Percentiles rank a stretch among this genome's conserved stretches.
phyloP scores from a whole-genome alignment of 768 basidiomycete genomes.

The Leccinum longicurvipes region DNA sequence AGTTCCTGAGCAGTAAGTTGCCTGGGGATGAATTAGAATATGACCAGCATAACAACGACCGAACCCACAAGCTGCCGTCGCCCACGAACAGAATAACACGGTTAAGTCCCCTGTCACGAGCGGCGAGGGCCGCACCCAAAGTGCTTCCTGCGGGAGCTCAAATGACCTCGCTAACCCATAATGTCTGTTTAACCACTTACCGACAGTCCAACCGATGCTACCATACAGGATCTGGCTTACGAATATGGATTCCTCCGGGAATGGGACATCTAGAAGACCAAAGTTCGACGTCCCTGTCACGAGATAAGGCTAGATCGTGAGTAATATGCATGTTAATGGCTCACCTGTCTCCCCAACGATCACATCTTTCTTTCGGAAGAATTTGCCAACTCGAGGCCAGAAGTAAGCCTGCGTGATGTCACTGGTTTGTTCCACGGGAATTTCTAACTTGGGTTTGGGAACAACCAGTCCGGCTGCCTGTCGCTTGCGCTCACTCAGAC shows the following conservation, averaged over 20 bases:
- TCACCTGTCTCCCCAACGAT: constrained; percentile 85
- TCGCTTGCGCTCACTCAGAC: constrained; percentile 41
- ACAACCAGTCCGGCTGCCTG: constrained; percentile 45
- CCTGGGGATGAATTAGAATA: constrained; percentile 33
- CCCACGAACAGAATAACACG: constrained; percentile 84
- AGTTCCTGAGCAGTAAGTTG: constrained; percentile 82
- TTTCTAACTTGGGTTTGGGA: constrained; percentile 35
- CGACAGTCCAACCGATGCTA: constrained; percentile 87
- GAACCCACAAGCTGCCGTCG: constrained; percentile 71
- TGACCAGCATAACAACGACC: not conserved
- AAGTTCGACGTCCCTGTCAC: constrained; percentile 70
- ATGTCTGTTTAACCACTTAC: constrained; percentile 33
- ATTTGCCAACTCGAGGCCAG: constrained; percentile 75
- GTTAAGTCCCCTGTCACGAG: constrained; percentile 54
- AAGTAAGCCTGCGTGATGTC: constrained; percentile 75
- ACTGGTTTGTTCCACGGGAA: constrained; percentile 50
- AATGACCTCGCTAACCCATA: not conserved
- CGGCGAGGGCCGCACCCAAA: constrained; percentile 80
- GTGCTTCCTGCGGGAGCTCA: constrained; percentile 43
- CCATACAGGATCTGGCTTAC: constrained; percentile 86
- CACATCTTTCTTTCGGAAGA: constrained; percentile 71
- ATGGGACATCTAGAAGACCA: constrained; percentile 75
- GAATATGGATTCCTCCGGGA: constrained; percentile 67
- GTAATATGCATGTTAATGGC: not conserved
- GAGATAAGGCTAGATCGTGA: not conserved